A percentile compares a stretch with the other conserved stretches of the same genome.
These are phyloP conservation scores for Melampsora larici-populina DNA, from an alignment of 1,284 basidiomycete genomes.

Conservation along the genomic window DNA sequence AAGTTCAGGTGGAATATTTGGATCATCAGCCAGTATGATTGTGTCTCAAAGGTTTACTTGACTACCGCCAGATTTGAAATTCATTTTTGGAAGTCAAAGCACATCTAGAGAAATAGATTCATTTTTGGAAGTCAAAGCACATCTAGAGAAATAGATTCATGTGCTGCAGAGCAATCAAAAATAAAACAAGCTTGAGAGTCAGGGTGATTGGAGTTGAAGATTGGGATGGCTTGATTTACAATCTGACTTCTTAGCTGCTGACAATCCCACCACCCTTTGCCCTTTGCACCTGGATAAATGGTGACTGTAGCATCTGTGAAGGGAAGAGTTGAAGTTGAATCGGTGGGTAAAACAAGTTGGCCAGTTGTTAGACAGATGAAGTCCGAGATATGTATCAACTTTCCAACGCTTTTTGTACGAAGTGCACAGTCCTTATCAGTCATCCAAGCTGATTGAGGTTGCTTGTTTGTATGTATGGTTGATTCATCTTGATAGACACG, in stretches of 20 bases:
- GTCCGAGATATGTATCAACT: neutral
- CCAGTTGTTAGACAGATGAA: neutral
- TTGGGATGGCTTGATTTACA: too few relatives aligned
- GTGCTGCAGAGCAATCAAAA: neutral
- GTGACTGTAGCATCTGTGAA: neutral
- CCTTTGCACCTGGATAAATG: neutral
- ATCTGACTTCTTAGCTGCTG: neutral
- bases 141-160: neutral
- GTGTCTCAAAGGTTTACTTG: neutral
- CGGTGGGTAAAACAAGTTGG: neutral
- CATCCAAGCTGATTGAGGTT: neutral
- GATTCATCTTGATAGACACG: neutral
- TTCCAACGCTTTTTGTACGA: too few relatives aligned
- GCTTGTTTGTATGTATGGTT: too few relatives aligned
- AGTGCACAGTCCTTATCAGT: too few relatives aligned
- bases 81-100: neutral
- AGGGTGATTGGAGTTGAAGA: too few relatives aligned
- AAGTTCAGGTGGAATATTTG: neutral
- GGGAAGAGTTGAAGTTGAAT: neutral
- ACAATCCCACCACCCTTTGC: neutral
- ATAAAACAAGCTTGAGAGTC: too few relatives aligned
- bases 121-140: neutral
- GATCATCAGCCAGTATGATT: neutral
- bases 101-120: neutral
- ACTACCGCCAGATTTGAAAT: neutral